A percentile compares a stretch with the other conserved stretches of the same genome.
These are phyloP conservation scores for Cantharellus anzutake DNA, from an alignment of 768 basidiomycete genomes.

Conservation along the genomic window DNA sequence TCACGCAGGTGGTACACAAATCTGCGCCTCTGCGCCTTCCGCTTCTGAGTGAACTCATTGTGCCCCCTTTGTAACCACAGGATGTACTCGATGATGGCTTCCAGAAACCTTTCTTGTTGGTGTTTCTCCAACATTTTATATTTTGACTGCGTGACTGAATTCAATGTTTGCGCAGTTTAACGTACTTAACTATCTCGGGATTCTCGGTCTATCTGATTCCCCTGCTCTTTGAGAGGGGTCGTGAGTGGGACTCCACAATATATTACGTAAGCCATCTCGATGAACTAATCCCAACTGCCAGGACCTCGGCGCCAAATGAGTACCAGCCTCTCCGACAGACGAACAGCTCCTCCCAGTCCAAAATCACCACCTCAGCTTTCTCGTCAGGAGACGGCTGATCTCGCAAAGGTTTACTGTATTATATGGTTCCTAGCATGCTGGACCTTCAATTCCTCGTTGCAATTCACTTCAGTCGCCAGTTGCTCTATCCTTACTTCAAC, in stretches of 20 bases:
- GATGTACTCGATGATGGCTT: slow-evolving; percentile 45
- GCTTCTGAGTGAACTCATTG: neutral
- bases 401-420: slow-evolving; percentile 67
- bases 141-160: neutral
- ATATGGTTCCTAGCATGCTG: slow-evolving; percentile 95
- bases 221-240: slow-evolving; percentile 12
- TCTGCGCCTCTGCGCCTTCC: slow-evolving; percentile 27
- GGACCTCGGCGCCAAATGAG: too few species aligned
- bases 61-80: slow-evolving; percentile 9
- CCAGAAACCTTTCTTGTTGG: slow-evolving; percentile 76
- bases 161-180: slow-evolving; percentile 30
- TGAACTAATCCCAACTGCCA: too few species aligned
- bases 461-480: slow-evolving; percentile 85
- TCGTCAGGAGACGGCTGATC: slow-evolving; percentile 45
- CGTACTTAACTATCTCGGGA: slow-evolving; percentile 82
- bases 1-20: slow-evolving; percentile 53
- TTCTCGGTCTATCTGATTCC: slow-evolving; percentile 72
- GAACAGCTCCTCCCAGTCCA: neutral
- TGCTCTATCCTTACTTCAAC: slow-evolving; percentile 76
- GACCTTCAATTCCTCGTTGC: slow-evolving; percentile 65
- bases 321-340: neutral
- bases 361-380: slow-evolving; percentile 28
- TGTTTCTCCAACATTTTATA: slow-evolving; percentile 12
- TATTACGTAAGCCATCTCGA: too few species aligned
- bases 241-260: neutral